Conservation (phyloP, 2,329 filamentous ascomycete species). For the Xylaria sp. region DNA sequence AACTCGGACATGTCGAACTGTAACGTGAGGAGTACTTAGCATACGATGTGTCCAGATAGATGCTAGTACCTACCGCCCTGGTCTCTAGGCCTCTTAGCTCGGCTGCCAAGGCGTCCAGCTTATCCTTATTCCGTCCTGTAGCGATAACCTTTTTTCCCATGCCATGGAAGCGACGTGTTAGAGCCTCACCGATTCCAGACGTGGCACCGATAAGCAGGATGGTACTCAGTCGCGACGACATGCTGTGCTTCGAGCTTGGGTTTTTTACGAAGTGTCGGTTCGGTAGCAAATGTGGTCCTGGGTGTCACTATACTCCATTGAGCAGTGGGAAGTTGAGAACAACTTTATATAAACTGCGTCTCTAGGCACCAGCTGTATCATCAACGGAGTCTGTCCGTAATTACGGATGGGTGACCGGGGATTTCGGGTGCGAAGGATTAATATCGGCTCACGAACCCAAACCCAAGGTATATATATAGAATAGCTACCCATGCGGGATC, state of each 20-base stretch:
- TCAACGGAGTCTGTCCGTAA: too few relatives aligned
- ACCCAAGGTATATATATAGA: too few relatives aligned
- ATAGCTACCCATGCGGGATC: too few relatives aligned
- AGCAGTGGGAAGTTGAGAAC: not conserved
- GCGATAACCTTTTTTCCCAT: constrained; percentile 33
- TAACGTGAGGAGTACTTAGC: not conserved
- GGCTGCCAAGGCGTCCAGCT: not conserved
- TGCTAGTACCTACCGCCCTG: not conserved
- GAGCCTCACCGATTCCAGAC: constrained; percentile 31
- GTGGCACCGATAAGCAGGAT: constrained; percentile 49
- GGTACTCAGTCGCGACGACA: constrained; percentile 14
- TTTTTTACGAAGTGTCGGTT: not conserved
- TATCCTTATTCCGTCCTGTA: constrained; percentile 26
- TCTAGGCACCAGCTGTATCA: too few relatives aligned
- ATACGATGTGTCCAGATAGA: not conserved
- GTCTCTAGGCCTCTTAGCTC: not conserved
- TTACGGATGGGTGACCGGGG: too few relatives aligned
- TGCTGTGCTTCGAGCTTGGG: not conserved
- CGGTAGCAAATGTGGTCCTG: not conserved
- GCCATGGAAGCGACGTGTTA: constrained; percentile 30
- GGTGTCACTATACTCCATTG: not conserved
- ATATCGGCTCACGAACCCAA: too few relatives aligned
- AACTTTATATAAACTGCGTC: not conserved
- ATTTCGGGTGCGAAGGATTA: too few relatives aligned
- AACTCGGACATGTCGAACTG: constrained; percentile 11